phyloP scores from a whole-genome alignment of 148 eudicot species.

The Pharnaceum exiguum region DNA sequence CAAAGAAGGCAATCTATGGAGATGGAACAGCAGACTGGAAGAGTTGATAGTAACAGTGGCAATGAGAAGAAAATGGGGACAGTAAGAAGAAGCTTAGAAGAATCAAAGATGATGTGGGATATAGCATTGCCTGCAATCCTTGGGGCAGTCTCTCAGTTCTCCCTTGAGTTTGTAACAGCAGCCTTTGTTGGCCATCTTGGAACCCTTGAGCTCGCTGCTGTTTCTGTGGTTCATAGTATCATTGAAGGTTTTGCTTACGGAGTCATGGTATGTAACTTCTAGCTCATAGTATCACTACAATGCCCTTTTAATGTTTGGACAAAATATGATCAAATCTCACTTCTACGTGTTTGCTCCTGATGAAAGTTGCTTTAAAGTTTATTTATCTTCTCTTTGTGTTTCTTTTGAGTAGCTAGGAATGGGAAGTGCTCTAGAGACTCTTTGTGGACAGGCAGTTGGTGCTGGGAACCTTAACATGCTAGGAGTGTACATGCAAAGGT shows the following conservation, averaged over 20 bases:
- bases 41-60: neutral
- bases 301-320: no score
- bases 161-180: constrained; percentile 14
- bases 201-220: constrained; percentile 34
- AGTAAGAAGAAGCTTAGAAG: constrained; percentile 6
- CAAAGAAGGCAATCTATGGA: neutral
- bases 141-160: constrained; percentile 25
- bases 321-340: no score
- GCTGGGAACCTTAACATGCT: constrained; percentile 47
- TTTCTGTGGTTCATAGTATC: constrained; percentile 31
- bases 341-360: no score
- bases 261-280: constrained; percentile 24
- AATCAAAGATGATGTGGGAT: constrained; percentile 37
- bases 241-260: constrained; percentile 36
- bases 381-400: neutral
- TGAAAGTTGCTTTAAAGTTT: no score
- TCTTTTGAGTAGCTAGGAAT: constrained; percentile 21
- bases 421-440: constrained; percentile 59
- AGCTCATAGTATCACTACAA: no score
- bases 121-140: constrained; percentile 33
- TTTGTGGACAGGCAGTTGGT: constrained; percentile 60
- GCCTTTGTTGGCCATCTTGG: constrained; percentile 29
- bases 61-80: neutral
- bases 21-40: neutral
- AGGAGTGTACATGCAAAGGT: constrained; percentile 51